Base-by-base conservation (phyloP, 140 eudicot species). In the Artemisia princeps region DNA sequence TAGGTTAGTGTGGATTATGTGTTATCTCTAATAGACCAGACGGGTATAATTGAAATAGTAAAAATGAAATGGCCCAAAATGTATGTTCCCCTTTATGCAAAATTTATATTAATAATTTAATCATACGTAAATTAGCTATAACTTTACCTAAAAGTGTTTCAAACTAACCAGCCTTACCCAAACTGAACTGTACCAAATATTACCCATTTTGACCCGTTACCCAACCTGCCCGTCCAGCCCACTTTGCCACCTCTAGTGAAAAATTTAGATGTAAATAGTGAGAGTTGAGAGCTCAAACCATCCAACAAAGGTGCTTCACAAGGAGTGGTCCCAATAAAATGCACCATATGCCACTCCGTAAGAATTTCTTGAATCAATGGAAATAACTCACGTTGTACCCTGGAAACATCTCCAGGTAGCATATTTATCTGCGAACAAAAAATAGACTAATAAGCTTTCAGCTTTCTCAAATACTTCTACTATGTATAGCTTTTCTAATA, bases 291-390 rank as follows among this genome's bases (percentile, higher is more conserved):
- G 61, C 95, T 88, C 70, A 88, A 92, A 82, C 88, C 96, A 78
- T 92, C 96, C 69, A 80, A 60, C 3, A 86, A 73, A 37, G 83
- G 89, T 67, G 95, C 76, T 81, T 92, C 95, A 60, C 90, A 85
- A 53, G 95, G 90, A 74, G 87, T 80, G 45, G 94, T 92, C 28
- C 81, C 87, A 9, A 92, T 70, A 71, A 78, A 88, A 82, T 84
- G 86, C 60, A 88, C 75, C 65, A 92, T 80, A 76, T 86, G 96
- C 98, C 98, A 92, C 80, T 88, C 98, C 1, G 88, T 76, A 23
- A 88, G 69, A 65, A 77, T 76, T 79, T 92, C 98, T 80, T 84
- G 90, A 42, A 88, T 77, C 90, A 88, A 71, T 16, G 98, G 96
- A 66, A 86, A 74, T 64, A 92, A 74, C 67, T 86, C 96, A 40